A percentile compares a stretch with the other conserved stretches of the same genome.
These are phyloP conservation scores for Hygrocybe punicea DNA, from an alignment of 768 basidiomycete genomes.

Conservation along the genomic window DNA sequence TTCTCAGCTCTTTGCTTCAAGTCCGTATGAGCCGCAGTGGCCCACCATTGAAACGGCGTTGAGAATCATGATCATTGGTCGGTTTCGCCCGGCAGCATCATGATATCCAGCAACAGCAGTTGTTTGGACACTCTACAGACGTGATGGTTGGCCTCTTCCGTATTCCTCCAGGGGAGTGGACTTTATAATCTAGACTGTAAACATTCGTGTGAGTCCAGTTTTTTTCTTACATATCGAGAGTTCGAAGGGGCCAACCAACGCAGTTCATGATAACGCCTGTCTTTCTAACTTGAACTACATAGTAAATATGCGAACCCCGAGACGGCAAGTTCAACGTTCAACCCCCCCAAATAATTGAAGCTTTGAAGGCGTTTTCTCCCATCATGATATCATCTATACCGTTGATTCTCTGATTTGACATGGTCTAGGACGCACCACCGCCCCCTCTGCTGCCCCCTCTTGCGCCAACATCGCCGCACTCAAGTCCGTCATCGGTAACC, in stretches of 20 bases:
- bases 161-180: constrained; percentile 57
- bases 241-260: too few species aligned
- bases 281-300: not conserved
- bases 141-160: not conserved
- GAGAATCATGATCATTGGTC: too few species aligned
- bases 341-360: too few species aligned
- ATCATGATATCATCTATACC: constrained; percentile 85
- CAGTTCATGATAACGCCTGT: not conserved
- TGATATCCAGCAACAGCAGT: too few species aligned
- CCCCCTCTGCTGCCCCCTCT: constrained; percentile 75
- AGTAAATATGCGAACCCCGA: constrained; percentile 76
- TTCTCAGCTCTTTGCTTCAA: too few species aligned
- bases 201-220: constrained; percentile 68
- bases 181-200: constrained; percentile 92
- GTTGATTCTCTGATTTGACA: constrained; percentile 93
- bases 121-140: too few species aligned
- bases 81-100: too few species aligned
- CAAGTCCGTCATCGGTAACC: constrained; percentile 90
- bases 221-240: too few species aligned
- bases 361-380: constrained; percentile 48
- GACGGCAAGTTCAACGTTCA: constrained; percentile 69
- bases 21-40: too few species aligned
- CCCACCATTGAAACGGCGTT: too few species aligned
- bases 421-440: constrained; percentile 72
- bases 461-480: constrained; percentile 95